A percentile compares a stretch with the other conserved stretches of the same genome.
Conservation (phyloP, 345 rosid species). For the Luvunga scandens region DNA sequence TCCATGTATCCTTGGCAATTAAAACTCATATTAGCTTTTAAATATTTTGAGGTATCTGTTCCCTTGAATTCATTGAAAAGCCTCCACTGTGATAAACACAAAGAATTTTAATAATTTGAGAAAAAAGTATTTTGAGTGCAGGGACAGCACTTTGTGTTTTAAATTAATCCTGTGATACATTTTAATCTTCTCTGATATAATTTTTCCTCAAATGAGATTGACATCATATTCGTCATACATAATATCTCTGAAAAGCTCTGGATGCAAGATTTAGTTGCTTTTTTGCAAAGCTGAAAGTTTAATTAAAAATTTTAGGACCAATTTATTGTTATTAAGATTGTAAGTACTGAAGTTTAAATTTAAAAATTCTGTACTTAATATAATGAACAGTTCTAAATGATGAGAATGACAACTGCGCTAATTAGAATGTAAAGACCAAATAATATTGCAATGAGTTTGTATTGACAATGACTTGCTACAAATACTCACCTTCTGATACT, state of each 20-base stretch:
- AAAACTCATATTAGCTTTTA: not conserved
- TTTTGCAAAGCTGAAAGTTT: not conserved
- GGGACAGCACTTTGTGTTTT: not conserved
- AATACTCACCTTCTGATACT: constrained; percentile 83
- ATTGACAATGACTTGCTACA: not conserved
- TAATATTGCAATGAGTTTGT: not conserved
- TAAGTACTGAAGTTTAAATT: not conserved
- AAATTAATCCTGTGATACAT: not conserved
- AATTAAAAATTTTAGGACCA: not conserved
- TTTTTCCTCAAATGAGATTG: not conserved
- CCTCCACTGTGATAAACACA: not conserved
- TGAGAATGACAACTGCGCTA: not conserved
- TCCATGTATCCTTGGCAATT: not conserved
- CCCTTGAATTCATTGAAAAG: not conserved
- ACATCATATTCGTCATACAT: not conserved
- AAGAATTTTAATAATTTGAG: not conserved
- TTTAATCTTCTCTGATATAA: not conserved
- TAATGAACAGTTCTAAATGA: not conserved
- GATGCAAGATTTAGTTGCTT: not conserved
- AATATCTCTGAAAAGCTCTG: not conserved
- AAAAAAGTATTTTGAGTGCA: not conserved
- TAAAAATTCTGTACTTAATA: not conserved
- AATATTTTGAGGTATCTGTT: not conserved
- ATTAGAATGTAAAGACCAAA: not conserved
- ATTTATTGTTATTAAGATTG: not conserved